Evolutionary conservation across 2,329 filamentous ascomycete species (phyloP).

Genomic region (Gnomoniopsis sp.): DNA sequence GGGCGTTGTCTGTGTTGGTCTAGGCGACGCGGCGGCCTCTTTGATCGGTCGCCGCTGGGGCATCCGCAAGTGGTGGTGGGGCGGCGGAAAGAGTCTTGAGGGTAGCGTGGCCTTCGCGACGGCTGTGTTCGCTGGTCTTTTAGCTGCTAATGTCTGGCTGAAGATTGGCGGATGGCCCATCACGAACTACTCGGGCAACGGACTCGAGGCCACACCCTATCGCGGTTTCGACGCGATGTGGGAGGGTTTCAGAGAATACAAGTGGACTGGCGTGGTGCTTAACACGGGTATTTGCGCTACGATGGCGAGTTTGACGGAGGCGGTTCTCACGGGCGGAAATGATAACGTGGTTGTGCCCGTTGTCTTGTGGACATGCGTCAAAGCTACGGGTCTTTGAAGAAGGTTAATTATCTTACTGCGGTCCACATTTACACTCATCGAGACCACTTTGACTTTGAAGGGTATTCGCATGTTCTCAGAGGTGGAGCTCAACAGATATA

Average conservation of each 20-base stretch:
- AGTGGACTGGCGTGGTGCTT: slow-evolving; percentile 56
- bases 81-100: slow-evolving; percentile 92
- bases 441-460: not conserved
- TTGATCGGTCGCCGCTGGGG: slow-evolving; percentile 86
- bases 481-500: not conserved
- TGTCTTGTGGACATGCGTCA: slow-evolving; percentile 86
- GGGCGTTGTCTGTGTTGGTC: slow-evolving; percentile 89
- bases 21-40: slow-evolving; percentile 91
- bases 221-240: not conserved
- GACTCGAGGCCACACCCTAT: not conserved
- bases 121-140: slow-evolving; percentile 74
- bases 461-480: not conserved
- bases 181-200: slow-evolving; percentile 53
- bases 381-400: slow-evolving; percentile 45
- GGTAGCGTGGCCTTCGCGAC: slow-evolving; percentile 77
- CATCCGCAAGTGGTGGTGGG: slow-evolving; percentile 90
- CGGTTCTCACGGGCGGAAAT: slow-evolving; percentile 92
- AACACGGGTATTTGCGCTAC: slow-evolving; percentile 72
- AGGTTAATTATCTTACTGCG: too few relatives aligned
- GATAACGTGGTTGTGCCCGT: slow-evolving; percentile 98
- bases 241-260: slow-evolving; percentile 23
- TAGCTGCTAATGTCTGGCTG: slow-evolving; percentile 71
- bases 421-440: not conserved
- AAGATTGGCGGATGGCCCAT: slow-evolving; percentile 72
- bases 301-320: slow-evolving; percentile 87